Evolutionary conservation across 345 rosid species (phyloP).

Genomic region (Nephelium lappaceum): DNA sequence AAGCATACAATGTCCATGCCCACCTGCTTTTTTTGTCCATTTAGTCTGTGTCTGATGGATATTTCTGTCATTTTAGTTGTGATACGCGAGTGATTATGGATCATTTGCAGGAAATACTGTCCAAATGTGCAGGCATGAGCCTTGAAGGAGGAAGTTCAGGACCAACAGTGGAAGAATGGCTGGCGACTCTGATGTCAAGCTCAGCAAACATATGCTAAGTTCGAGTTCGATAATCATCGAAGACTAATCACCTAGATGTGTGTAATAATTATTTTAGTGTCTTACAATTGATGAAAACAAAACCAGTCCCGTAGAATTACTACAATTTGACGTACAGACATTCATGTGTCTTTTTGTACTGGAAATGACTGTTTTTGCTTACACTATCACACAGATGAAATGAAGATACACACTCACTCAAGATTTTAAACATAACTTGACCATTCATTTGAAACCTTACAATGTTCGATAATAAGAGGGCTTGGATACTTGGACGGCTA

Average conservation of each 20-base stretch:
- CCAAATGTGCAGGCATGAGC: conserved; percentile 30
- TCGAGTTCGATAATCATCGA: background rate
- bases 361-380: too few species aligned
- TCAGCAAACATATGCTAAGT: conserved; percentile 8
- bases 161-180: conserved; percentile 15
- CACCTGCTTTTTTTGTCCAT: background rate
- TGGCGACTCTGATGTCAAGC: conserved; percentile 23
- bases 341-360: background rate
- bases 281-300: background rate
- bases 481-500: too few species aligned
- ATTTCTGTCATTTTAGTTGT: background rate
- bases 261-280: background rate
- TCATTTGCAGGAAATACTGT: conserved; percentile 29
- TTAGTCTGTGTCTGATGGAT: background rate
- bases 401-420: background rate
- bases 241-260: background rate
- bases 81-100: background rate
- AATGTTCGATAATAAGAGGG: too few species aligned
- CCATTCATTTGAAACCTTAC: too few species aligned
- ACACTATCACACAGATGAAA: too few species aligned
- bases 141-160: conserved; percentile 29
- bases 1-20: background rate
- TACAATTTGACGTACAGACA: background rate
- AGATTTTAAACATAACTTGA: too few species aligned
- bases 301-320: background rate